Evolutionary conservation across 371 early-diverging fungal species (phyloP), one percentile per base, ranked within the genome.

Genomic region (Rhizopus delemar): DNA sequence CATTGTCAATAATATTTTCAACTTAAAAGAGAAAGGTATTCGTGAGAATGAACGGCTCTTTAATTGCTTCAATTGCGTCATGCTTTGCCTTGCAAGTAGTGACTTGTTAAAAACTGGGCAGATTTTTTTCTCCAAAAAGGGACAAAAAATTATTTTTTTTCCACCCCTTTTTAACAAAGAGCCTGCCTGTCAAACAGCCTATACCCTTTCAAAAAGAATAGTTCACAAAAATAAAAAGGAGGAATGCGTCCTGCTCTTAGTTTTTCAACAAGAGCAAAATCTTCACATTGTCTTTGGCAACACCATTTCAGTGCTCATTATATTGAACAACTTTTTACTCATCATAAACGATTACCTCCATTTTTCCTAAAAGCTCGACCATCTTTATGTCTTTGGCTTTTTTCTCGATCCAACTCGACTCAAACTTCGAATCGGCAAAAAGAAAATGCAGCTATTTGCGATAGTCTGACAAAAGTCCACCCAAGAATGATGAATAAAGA

Each of bases 231-330:
- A 22, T 22, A 48, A 48, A 22, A 48, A 29, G 31, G n/a, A 29
- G 48, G 48, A 48, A 69, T 69, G 70, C 70, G 62, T 53, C 61
- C 70, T 57, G 65, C 65, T 52, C 60, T 69, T 59, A 59, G 51
- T 48, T 45, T 65, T 52, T 59, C 69, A 31, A 59, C 65, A 65
- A 59, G 65, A 51, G 60, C 58, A 33, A 60, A 55, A 50, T 52
- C 69, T 46, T 52, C 62, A 6, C 34, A 53, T 38, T 68, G 68
- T 54, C 36, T 68, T 45, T 57, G 56, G 46, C 60, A 60, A 48
- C 46, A 48, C 22, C 45, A 41, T 45, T 56, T 29, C 39, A 46
- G 55, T 8, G 2, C 39, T 41, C 29, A 51, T 31, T 29, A 39
- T 50, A 34, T 43, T 16, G 41, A 46, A 38, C 43, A 45, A 13